Base-by-base conservation (phyloP, 225 moss, liverwort and hornwort genomes). In the Neckera pumila region DNA sequence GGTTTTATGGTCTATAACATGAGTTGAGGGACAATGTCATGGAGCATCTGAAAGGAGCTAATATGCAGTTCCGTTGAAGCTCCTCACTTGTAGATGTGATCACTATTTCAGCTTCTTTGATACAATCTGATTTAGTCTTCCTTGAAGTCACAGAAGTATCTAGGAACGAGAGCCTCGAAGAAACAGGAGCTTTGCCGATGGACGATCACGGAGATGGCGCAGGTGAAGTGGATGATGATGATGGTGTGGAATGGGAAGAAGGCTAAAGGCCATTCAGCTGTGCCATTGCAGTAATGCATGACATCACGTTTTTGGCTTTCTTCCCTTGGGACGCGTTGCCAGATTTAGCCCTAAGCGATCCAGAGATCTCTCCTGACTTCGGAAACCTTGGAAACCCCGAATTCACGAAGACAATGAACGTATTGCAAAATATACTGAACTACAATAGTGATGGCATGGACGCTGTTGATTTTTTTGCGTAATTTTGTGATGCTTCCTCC, bases 221-320 rank as follows among this genome's bases (percentile, higher is more conserved):
- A 81, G 94, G 88, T 72, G 95, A 95, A 80, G 80, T 81, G 88
- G 97, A 95, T 71, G 96, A 97, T 71, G 96, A 97, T 42, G 98
- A 96, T 30, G 95, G 96, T 66, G 93, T 95, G 65, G 97, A 98
- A 88, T 97, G 98, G 97, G 97, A 97, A 87, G 95, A 96, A 92
- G 96, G 93, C 47, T 95, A 84, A 93, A 61, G 76, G 49, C 63
- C 83, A 74, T 45, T n/a, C 57, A 67, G 57, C 64, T 70, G 69
- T 71, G 63, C 38, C 79, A 43, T 43, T 64, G 49, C 56, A 84
- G n/a, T 76, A 51, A 40, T 83, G 40, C n/a, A 54, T 33, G 79
- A 40, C 61, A 74, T 60, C 81, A 47, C 17, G 30, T 78, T 77
- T 84, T 82, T 60, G 65, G n/a, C 73, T 89, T 78, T 86, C 57